Evolutionary conservation across 495 filamentous ascomycete species (phyloP).

Genomic region (Aspergillus incahuasiensis): DNA sequence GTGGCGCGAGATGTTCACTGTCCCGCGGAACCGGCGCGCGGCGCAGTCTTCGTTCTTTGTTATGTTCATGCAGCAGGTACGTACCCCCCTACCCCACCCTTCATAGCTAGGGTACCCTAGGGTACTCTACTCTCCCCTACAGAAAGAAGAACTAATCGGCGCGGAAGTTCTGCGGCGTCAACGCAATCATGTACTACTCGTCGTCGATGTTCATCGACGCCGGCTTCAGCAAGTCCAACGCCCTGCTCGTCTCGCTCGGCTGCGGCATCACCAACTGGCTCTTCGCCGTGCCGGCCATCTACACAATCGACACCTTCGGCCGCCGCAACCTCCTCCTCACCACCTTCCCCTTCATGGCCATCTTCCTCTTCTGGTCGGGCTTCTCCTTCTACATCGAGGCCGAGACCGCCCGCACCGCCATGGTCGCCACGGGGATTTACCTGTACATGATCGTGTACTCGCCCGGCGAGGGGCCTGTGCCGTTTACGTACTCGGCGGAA

Average conservation of each 20-base stretch:
- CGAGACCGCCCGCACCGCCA: slow-evolving; percentile 32
- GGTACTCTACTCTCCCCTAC: too few relatives aligned
- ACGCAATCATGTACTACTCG: slow-evolving; percentile 51
- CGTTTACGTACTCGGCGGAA: slow-evolving; percentile 57
- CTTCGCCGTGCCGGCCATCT: slow-evolving; percentile 63
- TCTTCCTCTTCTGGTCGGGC: slow-evolving; percentile 53
- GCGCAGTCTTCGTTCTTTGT: slow-evolving; percentile 47
- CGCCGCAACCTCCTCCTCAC: slow-evolving; percentile 57
- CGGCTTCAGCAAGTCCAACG: slow-evolving; percentile 38
- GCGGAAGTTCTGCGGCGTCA: slow-evolving; percentile 48
- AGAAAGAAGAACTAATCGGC: too few relatives aligned
- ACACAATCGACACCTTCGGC: slow-evolving; percentile 63
- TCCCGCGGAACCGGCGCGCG: slow-evolving; percentile 51
- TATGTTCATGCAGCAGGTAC: slow-evolving; percentile 46
- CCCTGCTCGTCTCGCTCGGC: slow-evolving; percentile 54
- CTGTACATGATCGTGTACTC: slow-evolving; percentile 50
- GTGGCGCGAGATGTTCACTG: slow-evolving; percentile 48
- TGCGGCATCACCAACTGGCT: slow-evolving; percentile 63
- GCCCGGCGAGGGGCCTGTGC: slow-evolving; percentile 53
- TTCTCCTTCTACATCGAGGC: slow-evolving; percentile 52
- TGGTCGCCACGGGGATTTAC: slow-evolving; percentile 46
- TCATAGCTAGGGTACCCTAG: too few relatives aligned
- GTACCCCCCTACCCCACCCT: too few relatives aligned
- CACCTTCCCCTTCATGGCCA: slow-evolving; percentile 59
- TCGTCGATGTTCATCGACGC: slow-evolving; percentile 52